Evolutionary conservation across 441 rosid genomes (phyloP).

Genomic region (Aquilaria agallochum): DNA sequence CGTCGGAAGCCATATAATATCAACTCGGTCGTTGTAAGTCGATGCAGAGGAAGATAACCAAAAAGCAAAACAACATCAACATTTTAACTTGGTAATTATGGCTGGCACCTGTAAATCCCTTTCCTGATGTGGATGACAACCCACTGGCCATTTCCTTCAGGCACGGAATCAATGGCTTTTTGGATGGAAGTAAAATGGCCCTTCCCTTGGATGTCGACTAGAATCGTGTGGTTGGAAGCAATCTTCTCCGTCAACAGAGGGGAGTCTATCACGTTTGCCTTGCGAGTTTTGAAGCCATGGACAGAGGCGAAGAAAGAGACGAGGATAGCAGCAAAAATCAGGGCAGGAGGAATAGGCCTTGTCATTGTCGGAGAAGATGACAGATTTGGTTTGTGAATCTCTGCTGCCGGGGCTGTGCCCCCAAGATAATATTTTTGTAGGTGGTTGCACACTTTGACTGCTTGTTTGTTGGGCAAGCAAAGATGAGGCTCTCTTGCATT

Average conservation of each 20-base stretch:
- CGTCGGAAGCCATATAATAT: background rate
- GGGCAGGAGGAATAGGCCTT: constrained; percentile 7
- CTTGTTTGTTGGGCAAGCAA: no score
- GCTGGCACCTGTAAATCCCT: constrained; percentile 63
- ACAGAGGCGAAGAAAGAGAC: constrained; percentile 17
- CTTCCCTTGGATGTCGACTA: constrained; percentile 71
- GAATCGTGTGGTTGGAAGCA: constrained; percentile 53
- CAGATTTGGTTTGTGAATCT: no score
- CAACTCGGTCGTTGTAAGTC: background rate
- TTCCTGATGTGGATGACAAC: constrained; percentile 76
- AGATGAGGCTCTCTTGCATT: no score
- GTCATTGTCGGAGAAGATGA: background rate
- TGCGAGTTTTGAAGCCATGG: constrained; percentile 8
- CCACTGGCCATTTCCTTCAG: constrained; percentile 59
- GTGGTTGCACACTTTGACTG: no score
- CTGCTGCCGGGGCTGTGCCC: no score
- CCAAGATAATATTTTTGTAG: no score
- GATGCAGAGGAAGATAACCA: background rate
- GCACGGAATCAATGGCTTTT: constrained; percentile 74
- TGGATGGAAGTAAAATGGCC: constrained; percentile 73
- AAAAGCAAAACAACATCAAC: no score
- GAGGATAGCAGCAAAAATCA: constrained; percentile 9
- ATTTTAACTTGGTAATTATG: background rate
- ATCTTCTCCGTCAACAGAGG: constrained; percentile 68
- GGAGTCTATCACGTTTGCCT: constrained; percentile 34